These are phyloP conservation scores for Falciphora oryzae DNA, from an alignment of 2,329 filamentous ascomycete species.

Conservation along the genomic window DNA sequence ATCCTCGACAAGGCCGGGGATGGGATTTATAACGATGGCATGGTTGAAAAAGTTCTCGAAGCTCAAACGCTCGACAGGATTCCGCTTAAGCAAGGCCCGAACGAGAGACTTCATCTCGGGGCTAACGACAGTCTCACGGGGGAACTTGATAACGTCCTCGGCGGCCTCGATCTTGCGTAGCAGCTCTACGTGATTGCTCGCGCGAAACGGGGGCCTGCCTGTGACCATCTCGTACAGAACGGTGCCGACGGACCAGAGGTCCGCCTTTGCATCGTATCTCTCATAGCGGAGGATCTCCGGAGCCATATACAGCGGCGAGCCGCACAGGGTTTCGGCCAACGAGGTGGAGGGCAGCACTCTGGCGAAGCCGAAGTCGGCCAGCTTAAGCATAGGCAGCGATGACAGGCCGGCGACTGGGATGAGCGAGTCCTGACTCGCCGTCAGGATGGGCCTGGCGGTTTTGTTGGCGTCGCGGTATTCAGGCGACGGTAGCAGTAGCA, in stretches of 20 bases:
- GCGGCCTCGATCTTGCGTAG: slow-evolving; percentile 86
- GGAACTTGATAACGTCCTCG: slow-evolving; percentile 80
- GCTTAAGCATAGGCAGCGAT: slow-evolving; percentile 91
- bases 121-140: slow-evolving; percentile 64
- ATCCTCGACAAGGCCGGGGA: slow-evolving; percentile 76
- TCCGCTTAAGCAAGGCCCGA: slow-evolving; percentile 74
- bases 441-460: slow-evolving; percentile 64
- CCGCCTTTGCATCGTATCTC: slow-evolving; percentile 93
- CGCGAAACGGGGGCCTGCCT: slow-evolving; percentile 84
- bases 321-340: slow-evolving; percentile 91
- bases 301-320: slow-evolving; percentile 97
- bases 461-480: slow-evolving; percentile 60
- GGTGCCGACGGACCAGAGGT: slow-evolving; percentile 95
- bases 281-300: slow-evolving; percentile 96
- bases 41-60: slow-evolving; percentile 84
- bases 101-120: slow-evolving; percentile 76
- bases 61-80: slow-evolving; percentile 75
- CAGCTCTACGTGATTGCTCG: slow-evolving; percentile 90
- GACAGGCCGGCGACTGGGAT: slow-evolving; percentile 74
- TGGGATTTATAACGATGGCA: slow-evolving; percentile 64
- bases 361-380: slow-evolving; percentile 98
- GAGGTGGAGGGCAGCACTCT: slow-evolving; percentile 85
- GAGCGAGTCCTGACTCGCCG: slow-evolving; percentile 71
- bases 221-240: slow-evolving; percentile 94
- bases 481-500: slow-evolving; percentile 78